A percentile compares a stretch with the other conserved stretches of the same genome.
Conservation (phyloP, 2,329 filamentous ascomycete species). For the Didymosphaeria variabile region DNA sequence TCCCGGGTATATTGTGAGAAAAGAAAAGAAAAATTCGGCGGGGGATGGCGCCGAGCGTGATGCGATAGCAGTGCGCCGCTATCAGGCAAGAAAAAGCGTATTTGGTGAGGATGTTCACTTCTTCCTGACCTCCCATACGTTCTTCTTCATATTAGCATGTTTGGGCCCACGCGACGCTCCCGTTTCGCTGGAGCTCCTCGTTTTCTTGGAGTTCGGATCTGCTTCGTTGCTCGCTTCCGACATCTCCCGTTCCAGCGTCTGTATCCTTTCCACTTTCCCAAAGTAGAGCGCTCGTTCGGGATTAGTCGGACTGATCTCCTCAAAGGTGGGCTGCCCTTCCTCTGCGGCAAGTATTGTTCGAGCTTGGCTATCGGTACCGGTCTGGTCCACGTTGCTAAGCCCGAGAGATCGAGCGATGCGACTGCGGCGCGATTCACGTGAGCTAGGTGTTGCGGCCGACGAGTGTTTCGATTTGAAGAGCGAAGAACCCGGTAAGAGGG, state of each 20-base stretch:
- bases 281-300: slow-evolving; percentile 28
- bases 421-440: slow-evolving; percentile 27
- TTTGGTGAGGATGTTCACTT: slow-evolving; percentile 17
- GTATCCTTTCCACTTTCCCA: slow-evolving; percentile 32
- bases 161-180: slow-evolving; percentile 7
- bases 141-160: slow-evolving; percentile 38
- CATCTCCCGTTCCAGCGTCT: slow-evolving; percentile 18
- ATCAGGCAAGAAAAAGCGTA: not conserved
- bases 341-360: slow-evolving; percentile 26
- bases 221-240: slow-evolving; percentile 13
- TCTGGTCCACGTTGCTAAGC: slow-evolving; percentile 32
- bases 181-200: slow-evolving; percentile 6
- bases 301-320: slow-evolving; percentile 11
- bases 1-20: slow-evolving; percentile 4
- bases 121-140: slow-evolving; percentile 40
- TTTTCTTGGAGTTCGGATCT: slow-evolving; percentile 1
- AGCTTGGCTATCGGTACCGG: slow-evolving; percentile 34
- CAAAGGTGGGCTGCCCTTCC: slow-evolving; percentile 15
- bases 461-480: slow-evolving; percentile 29
- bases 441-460: slow-evolving; percentile 33
- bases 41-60: not conserved
- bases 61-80: not conserved
- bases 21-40: not conserved
- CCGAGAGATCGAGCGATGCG: slow-evolving; percentile 34
- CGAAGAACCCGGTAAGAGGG: slow-evolving; percentile 25